These are phyloP conservation scores for Aspergillus sclerotialis DNA, from an alignment of 2,329 filamentous ascomycete species.

Conservation along the genomic window DNA sequence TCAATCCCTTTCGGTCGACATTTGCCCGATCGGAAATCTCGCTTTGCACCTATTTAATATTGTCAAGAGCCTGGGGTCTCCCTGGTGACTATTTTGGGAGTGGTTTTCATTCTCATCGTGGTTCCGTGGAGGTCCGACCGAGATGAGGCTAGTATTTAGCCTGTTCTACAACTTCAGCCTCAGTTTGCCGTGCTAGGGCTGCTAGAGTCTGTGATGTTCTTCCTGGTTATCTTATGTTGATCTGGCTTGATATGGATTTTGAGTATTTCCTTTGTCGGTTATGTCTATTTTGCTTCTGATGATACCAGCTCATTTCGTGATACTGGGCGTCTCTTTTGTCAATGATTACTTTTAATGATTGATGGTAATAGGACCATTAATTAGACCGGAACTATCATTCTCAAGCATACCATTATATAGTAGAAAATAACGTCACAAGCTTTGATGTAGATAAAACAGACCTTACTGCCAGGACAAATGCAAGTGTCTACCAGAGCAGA, in stretches of 20 bases:
- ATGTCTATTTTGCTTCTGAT: conserved; percentile 20
- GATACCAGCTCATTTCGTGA: conserved; percentile 33
- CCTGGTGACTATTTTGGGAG: too few relatives aligned
- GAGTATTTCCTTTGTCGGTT: conserved; percentile 12
- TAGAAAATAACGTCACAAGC: too few relatives aligned
- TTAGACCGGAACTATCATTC: not conserved
- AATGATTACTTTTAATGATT: conserved; percentile 23
- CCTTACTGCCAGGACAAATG: not conserved
- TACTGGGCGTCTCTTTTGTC: conserved; percentile 20
- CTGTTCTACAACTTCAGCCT: conserved; percentile 7
- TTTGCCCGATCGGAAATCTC: conserved; percentile 2
- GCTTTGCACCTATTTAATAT: conserved; percentile 3
- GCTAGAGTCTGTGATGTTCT: conserved; percentile 18
- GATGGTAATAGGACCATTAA: conserved; percentile 19
- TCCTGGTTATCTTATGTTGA: too few relatives aligned
- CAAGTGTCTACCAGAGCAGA: too few relatives aligned
- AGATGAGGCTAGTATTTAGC: conserved; percentile 4
- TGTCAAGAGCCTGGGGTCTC: not conserved
- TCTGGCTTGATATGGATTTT: conserved; percentile 8
- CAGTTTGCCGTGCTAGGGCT: too few relatives aligned
- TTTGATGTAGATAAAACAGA: too few relatives aligned
- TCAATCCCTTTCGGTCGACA: conserved; percentile 3
- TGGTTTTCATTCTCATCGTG: conserved; percentile 12
- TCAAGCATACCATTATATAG: too few relatives aligned
- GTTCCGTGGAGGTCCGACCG: conserved; percentile 24